These are phyloP conservation scores for Talaromyces stipitatus DNA, from an alignment of 495 filamentous ascomycete genomes.

Conservation along the genomic window DNA sequence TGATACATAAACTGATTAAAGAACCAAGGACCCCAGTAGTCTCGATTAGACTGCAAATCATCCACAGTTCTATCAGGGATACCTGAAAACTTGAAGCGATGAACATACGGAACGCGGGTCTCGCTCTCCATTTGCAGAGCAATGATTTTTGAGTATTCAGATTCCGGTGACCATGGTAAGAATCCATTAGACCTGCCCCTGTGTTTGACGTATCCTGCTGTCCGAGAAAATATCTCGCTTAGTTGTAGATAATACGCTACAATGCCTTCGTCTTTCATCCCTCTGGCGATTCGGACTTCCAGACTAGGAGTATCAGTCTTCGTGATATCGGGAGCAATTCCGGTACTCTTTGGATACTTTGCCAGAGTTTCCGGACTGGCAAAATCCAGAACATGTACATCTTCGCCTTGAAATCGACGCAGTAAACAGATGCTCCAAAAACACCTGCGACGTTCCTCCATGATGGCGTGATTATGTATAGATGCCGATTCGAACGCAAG, in stretches of 20 bases:
- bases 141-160: constrained; percentile 40
- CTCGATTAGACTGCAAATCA: constrained; percentile 30
- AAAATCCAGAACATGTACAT: constrained; percentile 31
- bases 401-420: constrained; percentile 36
- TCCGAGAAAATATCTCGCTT: constrained; percentile 36
- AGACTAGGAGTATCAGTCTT: background rate
- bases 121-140: constrained; percentile 42
- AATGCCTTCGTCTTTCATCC: constrained; percentile 34
- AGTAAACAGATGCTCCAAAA: constrained; percentile 44
- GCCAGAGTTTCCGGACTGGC: constrained; percentile 8
- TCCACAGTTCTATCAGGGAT: constrained; percentile 31
- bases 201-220: constrained; percentile 35
- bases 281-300: background rate
- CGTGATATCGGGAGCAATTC: background rate
- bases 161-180: constrained; percentile 42
- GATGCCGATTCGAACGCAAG: constrained; percentile 25
- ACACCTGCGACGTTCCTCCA: constrained; percentile 38
- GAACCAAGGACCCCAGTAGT: constrained; percentile 44
- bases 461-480: constrained; percentile 11
- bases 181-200: constrained; percentile 35
- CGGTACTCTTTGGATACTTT: constrained; percentile 3
- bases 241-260: constrained; percentile 40
- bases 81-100: constrained; percentile 38
- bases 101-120: constrained; percentile 37
- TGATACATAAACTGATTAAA: constrained; percentile 43